Evolutionary conservation across 768 basidiomycete species (phyloP).

Genomic region (Tricholoma matsutake): DNA sequence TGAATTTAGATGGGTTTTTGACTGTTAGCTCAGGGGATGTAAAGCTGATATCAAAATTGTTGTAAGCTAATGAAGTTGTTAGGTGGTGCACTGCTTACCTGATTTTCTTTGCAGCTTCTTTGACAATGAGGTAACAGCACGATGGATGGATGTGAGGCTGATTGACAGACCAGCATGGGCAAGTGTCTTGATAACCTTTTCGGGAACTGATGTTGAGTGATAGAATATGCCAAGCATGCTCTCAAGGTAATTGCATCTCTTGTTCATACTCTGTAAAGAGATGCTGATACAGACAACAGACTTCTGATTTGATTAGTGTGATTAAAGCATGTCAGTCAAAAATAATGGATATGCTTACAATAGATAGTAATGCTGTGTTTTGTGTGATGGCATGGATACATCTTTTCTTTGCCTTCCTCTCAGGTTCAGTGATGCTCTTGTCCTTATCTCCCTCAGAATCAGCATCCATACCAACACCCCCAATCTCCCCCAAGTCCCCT

Average conservation of each 20-base stretch:
- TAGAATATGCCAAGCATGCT: conserved; percentile 27
- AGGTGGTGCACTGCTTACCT: conserved; percentile 16
- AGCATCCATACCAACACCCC: no score
- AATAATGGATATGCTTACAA: no score
- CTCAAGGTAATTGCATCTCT: conserved; percentile 9
- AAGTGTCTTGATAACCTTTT: conserved; percentile 25
- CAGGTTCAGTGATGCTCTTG: no score
- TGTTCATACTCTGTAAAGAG: conserved; percentile 3
- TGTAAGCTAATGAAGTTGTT: conserved; percentile 25
- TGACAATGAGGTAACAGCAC: conserved; percentile 14
- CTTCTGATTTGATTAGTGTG: not conserved
- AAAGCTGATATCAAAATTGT: conserved; percentile 38
- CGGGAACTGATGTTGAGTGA: conserved; percentile 29
- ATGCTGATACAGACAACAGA: not conserved
- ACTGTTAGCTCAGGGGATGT: conserved; percentile 20
- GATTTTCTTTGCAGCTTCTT: conserved; percentile 12
- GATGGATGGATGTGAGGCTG: conserved; percentile 15
- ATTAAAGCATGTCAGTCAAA: no score
- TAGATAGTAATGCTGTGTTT: no score
- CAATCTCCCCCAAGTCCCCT: no score
- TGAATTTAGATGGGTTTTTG: conserved; percentile 20
- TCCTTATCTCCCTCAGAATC: no score
- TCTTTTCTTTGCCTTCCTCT: no score
- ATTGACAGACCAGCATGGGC: conserved; percentile 23
- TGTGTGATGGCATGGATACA: no score